Conservation (phyloP, 495 filamentous ascomycete genomes). For the Tuber aestivum region DNA sequence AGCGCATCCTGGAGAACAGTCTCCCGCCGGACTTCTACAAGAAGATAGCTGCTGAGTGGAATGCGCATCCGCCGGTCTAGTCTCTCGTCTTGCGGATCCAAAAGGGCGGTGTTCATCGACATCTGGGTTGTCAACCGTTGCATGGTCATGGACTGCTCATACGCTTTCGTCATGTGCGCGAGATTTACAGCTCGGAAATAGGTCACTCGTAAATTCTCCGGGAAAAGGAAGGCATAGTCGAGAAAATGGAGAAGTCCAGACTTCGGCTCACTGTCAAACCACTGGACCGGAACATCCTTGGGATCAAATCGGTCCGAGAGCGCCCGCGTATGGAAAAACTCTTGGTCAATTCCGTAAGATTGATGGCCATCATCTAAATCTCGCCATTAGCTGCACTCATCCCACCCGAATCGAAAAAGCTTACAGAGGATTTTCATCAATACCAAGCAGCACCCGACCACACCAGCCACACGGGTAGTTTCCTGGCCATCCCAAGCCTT, state of each 20-base stretch:
- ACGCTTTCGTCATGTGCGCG: slow-evolving; percentile 69
- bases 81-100: slow-evolving; percentile 43
- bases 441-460: slow-evolving; percentile 48
- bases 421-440: slow-evolving; percentile 69
- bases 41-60: slow-evolving; percentile 64
- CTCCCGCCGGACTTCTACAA: slow-evolving; percentile 67
- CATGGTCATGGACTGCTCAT: slow-evolving; percentile 61
- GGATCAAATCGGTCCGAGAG: slow-evolving; percentile 72
- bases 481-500: slow-evolving; percentile 38
- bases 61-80: slow-evolving; percentile 59
- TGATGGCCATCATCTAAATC: slow-evolving; percentile 54
- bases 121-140: slow-evolving; percentile 58
- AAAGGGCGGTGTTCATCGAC: slow-evolving; percentile 46
- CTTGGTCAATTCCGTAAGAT: slow-evolving; percentile 57
- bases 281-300: slow-evolving; percentile 67
- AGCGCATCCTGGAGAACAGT: slow-evolving; percentile 70
- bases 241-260: slow-evolving; percentile 62
- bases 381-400: slow-evolving; percentile 20
- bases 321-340: slow-evolving; percentile 67
- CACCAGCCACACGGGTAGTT: slow-evolving; percentile 35
- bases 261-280: slow-evolving; percentile 55
- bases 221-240: slow-evolving; percentile 76
- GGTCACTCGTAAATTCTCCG: slow-evolving; percentile 61
- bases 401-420: slow-evolving; percentile 32
- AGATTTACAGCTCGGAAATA: slow-evolving; percentile 90